Conservation (phyloP, 2,329 filamentous ascomycete genomes). For the Phaeoacremonium minimum region DNA sequence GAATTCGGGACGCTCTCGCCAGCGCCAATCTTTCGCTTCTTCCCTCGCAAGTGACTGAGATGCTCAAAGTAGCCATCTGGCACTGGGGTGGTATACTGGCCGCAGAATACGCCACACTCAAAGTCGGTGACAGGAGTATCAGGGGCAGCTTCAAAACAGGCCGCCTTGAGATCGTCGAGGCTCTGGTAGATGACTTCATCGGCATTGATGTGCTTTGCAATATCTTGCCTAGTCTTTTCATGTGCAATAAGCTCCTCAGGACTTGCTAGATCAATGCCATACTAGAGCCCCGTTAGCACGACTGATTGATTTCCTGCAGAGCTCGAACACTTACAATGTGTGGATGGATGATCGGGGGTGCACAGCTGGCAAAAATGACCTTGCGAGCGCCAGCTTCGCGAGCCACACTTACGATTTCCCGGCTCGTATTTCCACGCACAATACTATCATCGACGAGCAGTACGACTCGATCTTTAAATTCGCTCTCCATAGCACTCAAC, state of each 20-base stretch:
- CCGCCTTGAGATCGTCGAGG: conserved; percentile 72
- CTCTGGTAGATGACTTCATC: conserved; percentile 53
- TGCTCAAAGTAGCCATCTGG: conserved; percentile 78
- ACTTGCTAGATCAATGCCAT: conserved; percentile 6
- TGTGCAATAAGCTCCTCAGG: conserved; percentile 34
- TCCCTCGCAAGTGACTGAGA: conserved; percentile 66
- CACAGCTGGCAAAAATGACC: conserved; percentile 79
- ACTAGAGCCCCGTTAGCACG: neutral
- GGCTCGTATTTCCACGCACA: conserved; percentile 77
- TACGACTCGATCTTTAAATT: conserved; percentile 78
- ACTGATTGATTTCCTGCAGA: no score
- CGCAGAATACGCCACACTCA: conserved; percentile 89
- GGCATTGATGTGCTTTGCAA: conserved; percentile 35
- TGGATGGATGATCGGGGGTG: conserved; percentile 77
- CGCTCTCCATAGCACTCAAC: conserved; percentile 78
- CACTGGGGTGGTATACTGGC: conserved; percentile 79
- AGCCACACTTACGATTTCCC: conserved; percentile 80
- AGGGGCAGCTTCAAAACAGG: conserved; percentile 69
- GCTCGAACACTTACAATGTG: conserved; percentile 67
- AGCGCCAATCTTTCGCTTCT: conserved; percentile 50
- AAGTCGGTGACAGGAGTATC: conserved; percentile 58
- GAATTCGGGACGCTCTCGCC: conserved; percentile 1
- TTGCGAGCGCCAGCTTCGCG: conserved; percentile 77
- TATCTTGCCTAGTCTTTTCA: conserved; percentile 31
- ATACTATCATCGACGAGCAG: conserved; percentile 87